These are phyloP conservation scores for Tardiomyces blankii DNA, from an alignment of 1,139 yeast species.

Conservation along the genomic window DNA sequence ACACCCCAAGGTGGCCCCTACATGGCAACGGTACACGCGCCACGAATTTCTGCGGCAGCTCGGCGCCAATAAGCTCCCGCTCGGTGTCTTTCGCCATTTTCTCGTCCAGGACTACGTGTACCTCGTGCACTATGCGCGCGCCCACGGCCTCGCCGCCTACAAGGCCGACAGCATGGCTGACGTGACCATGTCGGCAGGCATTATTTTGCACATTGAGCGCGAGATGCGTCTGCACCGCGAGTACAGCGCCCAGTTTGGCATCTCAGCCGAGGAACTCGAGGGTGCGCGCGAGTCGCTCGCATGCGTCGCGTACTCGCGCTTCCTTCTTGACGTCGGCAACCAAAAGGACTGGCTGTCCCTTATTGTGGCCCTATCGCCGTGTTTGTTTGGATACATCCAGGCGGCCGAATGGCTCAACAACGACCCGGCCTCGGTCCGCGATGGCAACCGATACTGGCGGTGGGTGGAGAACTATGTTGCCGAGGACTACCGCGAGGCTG, in stretches of 20 bases:
- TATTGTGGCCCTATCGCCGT: conserved; percentile 63
- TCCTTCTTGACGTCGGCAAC: conserved; percentile 42
- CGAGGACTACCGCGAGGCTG: conserved; percentile 45
- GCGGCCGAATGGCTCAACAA: conserved; percentile 29
- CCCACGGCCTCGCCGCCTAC: conserved; percentile 56
- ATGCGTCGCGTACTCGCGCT: conserved; percentile 49
- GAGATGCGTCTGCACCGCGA: conserved; percentile 49
- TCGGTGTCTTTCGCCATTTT: conserved; percentile 43
- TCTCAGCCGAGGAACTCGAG: conserved; percentile 36
- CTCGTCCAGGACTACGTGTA: conserved; percentile 66
- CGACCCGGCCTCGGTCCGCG: conserved; percentile 9
- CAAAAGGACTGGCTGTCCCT: conserved; percentile 52
- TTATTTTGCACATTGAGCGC: conserved; percentile 39
- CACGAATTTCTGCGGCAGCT: conserved; percentile 52
- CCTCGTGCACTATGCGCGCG: conserved; percentile 54
- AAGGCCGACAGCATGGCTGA: conserved; percentile 47
- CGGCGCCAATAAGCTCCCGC: conserved; percentile 42
- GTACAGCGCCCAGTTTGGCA: conserved; percentile 39
- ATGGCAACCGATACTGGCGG: conserved; percentile 30
- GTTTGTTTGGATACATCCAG: conserved; percentile 61
- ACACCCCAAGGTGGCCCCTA: conserved; percentile 44
- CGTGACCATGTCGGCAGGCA: conserved; percentile 40
- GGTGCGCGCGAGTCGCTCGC: conserved; percentile 43
- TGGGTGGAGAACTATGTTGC: conserved; percentile 58
- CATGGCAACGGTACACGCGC: conserved; percentile 45